Conservation (phyloP, 108 stramenopile species). For the Skeletonema tropicum region DNA sequence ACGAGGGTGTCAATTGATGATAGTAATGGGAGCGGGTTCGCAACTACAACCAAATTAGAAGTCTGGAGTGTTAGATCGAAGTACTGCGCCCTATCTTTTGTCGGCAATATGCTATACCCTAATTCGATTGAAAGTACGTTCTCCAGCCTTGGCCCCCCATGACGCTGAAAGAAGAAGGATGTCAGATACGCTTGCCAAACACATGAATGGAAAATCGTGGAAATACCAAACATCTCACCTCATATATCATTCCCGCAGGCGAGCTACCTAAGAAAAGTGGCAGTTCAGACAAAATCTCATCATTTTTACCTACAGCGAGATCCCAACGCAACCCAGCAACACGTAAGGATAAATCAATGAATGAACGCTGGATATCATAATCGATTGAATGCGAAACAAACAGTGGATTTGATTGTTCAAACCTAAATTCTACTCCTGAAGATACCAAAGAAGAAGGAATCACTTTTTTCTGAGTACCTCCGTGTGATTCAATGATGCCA, state of each 20-base stretch:
- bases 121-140: not conserved
- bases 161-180: not conserved
- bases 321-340: conserved; percentile 15
- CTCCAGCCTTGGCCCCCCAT: not conserved
- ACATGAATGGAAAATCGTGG: not conserved
- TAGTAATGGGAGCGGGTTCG: conserved; percentile 30
- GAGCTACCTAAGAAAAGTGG: conserved; percentile 1
- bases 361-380: not conserved
- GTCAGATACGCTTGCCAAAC: not conserved
- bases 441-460: conserved; percentile 11
- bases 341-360: conserved; percentile 4
- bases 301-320: not conserved
- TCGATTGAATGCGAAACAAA: not conserved
- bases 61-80: conserved; percentile 5
- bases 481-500: not conserved
- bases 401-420: conserved; percentile 1
- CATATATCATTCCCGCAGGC: conserved; percentile 27
- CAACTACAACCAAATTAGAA: conserved; percentile 19
- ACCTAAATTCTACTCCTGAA: conserved; percentile 3
- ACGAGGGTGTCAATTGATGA: conserved; percentile 16
- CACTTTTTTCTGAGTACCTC: not conserved
- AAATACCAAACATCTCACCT: conserved; percentile 14
- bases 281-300: not conserved
- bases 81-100: not conserved
- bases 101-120: conserved; percentile 9